Evolutionary conservation across 768 basidiomycete genomes (phyloP), one percentile per base, ranked within the genome.

Genomic region (Xerocomellus intermedius): DNA sequence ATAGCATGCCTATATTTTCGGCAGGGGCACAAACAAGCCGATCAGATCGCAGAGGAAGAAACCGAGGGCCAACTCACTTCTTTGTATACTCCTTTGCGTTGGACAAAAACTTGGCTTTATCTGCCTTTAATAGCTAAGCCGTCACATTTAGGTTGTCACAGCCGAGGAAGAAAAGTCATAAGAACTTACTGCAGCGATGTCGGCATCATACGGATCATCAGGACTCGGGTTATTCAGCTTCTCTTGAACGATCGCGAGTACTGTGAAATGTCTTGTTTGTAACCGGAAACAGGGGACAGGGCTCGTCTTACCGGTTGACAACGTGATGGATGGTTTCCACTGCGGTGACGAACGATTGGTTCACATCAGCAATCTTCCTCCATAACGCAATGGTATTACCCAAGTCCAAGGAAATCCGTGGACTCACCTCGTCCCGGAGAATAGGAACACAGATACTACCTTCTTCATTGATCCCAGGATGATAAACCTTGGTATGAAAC

Each of bases 401-500:
- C 19, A 48, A 53, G 17, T 33, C 43, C 57, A 53, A 46, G 56
- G 43, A 50, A 16, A 24, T 54, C 42, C 35, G 14, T 44, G 42
- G 59, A 43, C 86, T 49, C 59, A 88, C 91, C 75, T 92, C 89
- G 69, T 94, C 91, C 63, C 88, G 82, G 48, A 94, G 79, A 44
- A 94, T 80, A 33, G 91, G 87, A 32, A 94, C 83, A 67, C 91
- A 94, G 54, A 94, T 93, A 22, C 81, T 77, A 33, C 91, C 91
- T 67, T 94, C 90, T 53, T 93, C 91, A 59, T 94, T 91, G 69
- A 94, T 89, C 36, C 92, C 91, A 26, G 91, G 91, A 70, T 94
- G 91, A 67, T 94, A 94, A 43, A 94, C 87, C 79, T 85, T 92
- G 52, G 91, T 94, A 38, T 77, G 83, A 71, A 94, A 93, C 36